phyloP scores from a whole-genome alignment of 306 rosid genomes.

The Casuarina equisetifolia region DNA sequence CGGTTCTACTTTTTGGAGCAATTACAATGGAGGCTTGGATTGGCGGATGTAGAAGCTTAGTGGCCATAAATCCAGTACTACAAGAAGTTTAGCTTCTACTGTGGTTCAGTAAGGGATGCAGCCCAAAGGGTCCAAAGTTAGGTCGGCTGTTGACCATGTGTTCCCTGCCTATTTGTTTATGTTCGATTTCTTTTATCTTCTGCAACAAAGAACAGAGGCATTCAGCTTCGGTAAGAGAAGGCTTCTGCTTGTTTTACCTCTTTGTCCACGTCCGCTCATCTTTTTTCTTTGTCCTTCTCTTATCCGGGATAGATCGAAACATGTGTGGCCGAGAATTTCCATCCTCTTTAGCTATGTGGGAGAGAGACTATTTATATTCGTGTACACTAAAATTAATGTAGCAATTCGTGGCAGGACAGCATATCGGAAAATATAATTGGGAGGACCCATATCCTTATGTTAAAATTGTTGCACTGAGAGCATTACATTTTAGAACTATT shows the following conservation, averaged over 20 bases:
- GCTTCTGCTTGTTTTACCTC: too few relatives aligned
- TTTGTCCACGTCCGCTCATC: neutral
- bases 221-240: too few relatives aligned
- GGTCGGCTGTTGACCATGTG: neutral
- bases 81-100: neutral
- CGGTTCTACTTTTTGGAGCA: conserved; percentile 33
- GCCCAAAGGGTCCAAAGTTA: neutral
- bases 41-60: conserved; percentile 44
- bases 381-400: neutral
- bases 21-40: conserved; percentile 34
- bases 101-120: neutral
- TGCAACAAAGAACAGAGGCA: too few relatives aligned
- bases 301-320: neutral
- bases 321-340: neutral
- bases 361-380: neutral
- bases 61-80: conserved; percentile 42
- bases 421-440: too few relatives aligned
- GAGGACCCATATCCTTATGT: too few relatives aligned
- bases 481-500: too few relatives aligned
- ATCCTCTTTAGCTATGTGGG: too few relatives aligned
- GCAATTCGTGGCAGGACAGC: too few relatives aligned
- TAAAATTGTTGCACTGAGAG: too few relatives aligned
- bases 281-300: neutral
- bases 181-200: too few relatives aligned
- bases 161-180: too few relatives aligned